Evolutionary conservation across 306 rosid genomes (phyloP), one percentile per base, ranked within the genome.

Genomic region (Abrus precatorius): DNA sequence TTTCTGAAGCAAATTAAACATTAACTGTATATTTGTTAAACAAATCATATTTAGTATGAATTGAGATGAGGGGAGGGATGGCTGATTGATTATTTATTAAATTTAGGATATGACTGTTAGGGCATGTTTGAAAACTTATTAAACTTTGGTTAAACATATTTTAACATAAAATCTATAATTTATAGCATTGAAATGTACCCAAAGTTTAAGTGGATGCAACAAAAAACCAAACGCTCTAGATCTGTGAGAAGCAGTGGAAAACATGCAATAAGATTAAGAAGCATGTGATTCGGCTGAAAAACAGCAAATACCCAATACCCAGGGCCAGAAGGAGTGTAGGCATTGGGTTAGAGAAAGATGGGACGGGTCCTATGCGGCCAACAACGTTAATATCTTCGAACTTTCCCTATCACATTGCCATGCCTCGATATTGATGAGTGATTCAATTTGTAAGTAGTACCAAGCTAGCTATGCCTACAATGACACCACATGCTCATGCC

Each of bases 371-470:
- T 14, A 30, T 57, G 43, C 52, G 57, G 72, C n/a, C 14, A 64
- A 85, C 87, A 80, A 85, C 84, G 86, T 88, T 85, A 88, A 85
- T 69, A 70, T 77, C 78, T 85, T 83, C 86, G 83, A 85, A 85
- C 61, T 74, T 52, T 88, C 84, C 77, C 68, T 30, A 69, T 79
- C 78, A 62, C 83, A 77, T 65, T 78, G 41, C 34, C 56, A 3
- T 69, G 79, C 75, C 73, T 84, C 79, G 84, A 54, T 74, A 38
- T 69, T 82, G 78, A 59, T 59, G 74, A 64, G 12, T 1, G 36
- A 49, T 33, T 36, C 32, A 76, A 66, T 50, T 69, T 9, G 47
- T 6, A 49, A 69, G 27, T 1, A 57, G 20, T 44, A 38, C 20
- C 13, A 43, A 28, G 9, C 69, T 29, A 80, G 61, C 50, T 79